Base-by-base conservation (phyloP, 2,329 filamentous ascomycete species). In the Apiospora arundinis region DNA sequence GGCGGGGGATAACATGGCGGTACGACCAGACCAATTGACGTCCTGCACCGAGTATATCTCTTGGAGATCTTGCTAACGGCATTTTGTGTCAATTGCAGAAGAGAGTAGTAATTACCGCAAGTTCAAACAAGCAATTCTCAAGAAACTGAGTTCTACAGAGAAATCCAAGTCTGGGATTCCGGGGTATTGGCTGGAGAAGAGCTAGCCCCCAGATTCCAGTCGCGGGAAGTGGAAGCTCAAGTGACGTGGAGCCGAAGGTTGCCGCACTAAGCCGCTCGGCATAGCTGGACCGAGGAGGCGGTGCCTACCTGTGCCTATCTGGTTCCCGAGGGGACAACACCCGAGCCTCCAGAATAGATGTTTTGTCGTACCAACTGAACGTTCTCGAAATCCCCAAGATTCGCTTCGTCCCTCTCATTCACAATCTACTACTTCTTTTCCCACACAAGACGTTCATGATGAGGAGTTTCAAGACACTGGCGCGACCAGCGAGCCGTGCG, bases 11-110 rank as follows among this genome's bases (percentile, higher is more conserved):
- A 74, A 76, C 73, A 70, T 75, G 77, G 72, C 77, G 74, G 72
- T 78, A 78, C 77, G 78, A 80, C 75, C 81, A 76, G 73, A 73
- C 73, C 79, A 83, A 81, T 80, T 83, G 83, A 74, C 82, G 82
- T 67, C 85, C 82, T 71, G 88, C 79, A 69, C 80, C 79, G 48
- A 85, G 72, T 45, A 85, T 82, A 75, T 85, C 83, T 74, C 84
- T 82, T 48, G 86, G 84, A 70, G 83, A 83, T 75, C 85, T 80
- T 71, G 84, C 80, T 72, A 86, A 77, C 56, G 85, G 83, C 87
- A 89, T 90, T 74, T 70, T 80, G 66, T 25, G 66, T 56, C 68
- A n/a, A 69, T 66, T 70, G 66, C 67, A 6, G 49, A 6, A 45
- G 65, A 67, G 70, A 69, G 76, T 71, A 73, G 71, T 70, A 69